Evolutionary conservation across 2,329 filamentous ascomycete genomes (phyloP).

Genomic region (Calycina herbarum): DNA sequence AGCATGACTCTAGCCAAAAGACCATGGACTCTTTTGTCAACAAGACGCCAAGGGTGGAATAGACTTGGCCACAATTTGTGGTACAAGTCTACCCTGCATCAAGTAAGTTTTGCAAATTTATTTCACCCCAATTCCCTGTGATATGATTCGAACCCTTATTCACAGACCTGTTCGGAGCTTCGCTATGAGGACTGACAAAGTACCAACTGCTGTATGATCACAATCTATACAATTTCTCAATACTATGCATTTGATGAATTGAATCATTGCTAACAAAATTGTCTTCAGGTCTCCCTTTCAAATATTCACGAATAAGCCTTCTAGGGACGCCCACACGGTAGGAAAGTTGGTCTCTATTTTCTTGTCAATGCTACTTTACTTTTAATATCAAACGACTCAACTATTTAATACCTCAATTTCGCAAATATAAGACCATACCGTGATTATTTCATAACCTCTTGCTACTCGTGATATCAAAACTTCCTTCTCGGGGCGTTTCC

Average conservation of each 20-base stretch:
- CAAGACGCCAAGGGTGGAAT: conserved; percentile 46
- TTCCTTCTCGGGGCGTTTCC: no score
- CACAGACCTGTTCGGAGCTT: conserved; percentile 87
- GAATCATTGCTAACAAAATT: conserved; percentile 5
- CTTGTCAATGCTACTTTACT: not conserved
- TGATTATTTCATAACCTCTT: not conserved
- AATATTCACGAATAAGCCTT: not conserved
- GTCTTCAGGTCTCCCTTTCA: not conserved
- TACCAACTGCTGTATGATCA: conserved; percentile 82
- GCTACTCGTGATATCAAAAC: not conserved
- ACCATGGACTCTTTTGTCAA: conserved; percentile 77
- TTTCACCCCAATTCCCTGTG: conserved; percentile 32
- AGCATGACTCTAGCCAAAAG: conserved; percentile 73
- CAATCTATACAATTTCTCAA: conserved; percentile 7
- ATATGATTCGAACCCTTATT: conserved; percentile 71
- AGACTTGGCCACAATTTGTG: conserved; percentile 14
- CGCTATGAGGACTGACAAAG: conserved; percentile 65
- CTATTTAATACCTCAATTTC: not conserved
- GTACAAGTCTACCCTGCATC: conserved; percentile 14
- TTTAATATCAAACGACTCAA: not conserved
- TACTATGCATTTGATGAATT: not conserved
- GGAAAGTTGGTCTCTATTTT: not conserved
- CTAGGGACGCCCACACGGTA: not conserved
- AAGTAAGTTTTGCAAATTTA: conserved; percentile 42
- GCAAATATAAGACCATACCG: not conserved